Percentiles rank a stretch among this genome's conserved stretches.
Conservation (phyloP, 495 filamentous ascomycete species). For the Lasiosphaeriaceae sp. region DNA sequence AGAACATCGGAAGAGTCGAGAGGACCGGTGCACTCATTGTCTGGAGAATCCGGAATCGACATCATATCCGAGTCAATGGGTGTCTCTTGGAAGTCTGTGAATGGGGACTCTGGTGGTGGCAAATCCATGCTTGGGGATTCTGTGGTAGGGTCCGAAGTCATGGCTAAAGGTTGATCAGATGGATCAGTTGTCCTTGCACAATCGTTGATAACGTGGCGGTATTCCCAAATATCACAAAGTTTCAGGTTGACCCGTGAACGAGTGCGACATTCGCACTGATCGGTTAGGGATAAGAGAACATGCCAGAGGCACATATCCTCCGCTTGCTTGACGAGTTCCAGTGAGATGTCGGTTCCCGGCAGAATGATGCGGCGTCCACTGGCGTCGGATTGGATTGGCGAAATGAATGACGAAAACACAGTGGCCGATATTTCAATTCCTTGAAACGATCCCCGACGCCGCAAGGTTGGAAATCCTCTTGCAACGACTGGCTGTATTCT, state of each 20-base stretch:
- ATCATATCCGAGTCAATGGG: slow-evolving; percentile 7
- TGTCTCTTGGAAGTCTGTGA: neutral
- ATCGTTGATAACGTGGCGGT: slow-evolving; percentile 3
- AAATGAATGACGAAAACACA: neutral
- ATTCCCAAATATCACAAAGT: neutral
- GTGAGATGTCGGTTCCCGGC: neutral
- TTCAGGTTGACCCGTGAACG: neutral
- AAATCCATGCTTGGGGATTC: neutral
- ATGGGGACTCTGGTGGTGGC: neutral
- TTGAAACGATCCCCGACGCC: neutral
- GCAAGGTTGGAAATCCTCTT: slow-evolving; percentile 3
- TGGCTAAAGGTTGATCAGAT: neutral
- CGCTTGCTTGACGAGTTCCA: slow-evolving; percentile 1
- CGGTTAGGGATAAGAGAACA: neutral
- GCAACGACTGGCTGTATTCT: slow-evolving; percentile 4
- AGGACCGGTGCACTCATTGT: neutral
- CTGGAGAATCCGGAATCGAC: slow-evolving; percentile 7
- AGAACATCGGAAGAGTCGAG: neutral
- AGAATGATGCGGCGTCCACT: neutral
- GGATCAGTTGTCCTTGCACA: neutral
- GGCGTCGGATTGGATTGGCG: too few species aligned
- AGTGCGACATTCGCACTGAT: slow-evolving; percentile 1
- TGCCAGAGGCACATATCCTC: slow-evolving; percentile 3
- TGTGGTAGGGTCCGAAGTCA: neutral
- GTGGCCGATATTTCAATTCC: slow-evolving; percentile 1